Evolutionary conservation across 441 rosid species (phyloP).

Genomic region (Adansonia madagascariensis): DNA sequence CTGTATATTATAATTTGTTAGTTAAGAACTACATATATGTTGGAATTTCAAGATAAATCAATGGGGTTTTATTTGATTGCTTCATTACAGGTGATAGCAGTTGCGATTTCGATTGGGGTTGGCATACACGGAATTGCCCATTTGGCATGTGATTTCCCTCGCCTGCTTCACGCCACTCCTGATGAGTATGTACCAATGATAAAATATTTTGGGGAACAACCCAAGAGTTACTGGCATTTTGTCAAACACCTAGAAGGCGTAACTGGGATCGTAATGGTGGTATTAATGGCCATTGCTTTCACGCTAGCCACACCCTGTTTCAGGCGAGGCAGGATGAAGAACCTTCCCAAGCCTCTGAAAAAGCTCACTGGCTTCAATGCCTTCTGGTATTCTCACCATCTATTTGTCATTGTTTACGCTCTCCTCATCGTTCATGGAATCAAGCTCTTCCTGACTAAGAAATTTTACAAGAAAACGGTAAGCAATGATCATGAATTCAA

Average conservation of each 20-base stretch:
- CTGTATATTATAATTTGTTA: no score
- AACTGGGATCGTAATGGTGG: conserved; percentile 56
- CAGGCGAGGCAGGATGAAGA: conserved; percentile 53
- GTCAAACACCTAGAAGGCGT: conserved; percentile 55
- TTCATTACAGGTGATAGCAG: conserved; percentile 52
- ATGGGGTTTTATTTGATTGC: neutral
- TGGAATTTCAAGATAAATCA: neutral
- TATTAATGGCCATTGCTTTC: conserved; percentile 64
- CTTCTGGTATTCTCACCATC: conserved; percentile 75
- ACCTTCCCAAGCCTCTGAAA: conserved; percentile 53
- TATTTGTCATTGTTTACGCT: conserved; percentile 61
- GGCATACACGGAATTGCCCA: conserved; percentile 53
- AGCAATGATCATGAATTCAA: conserved; percentile 26
- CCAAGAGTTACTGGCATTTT: conserved; percentile 49
- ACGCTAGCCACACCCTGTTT: conserved; percentile 65
- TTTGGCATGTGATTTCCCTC: conserved; percentile 60
- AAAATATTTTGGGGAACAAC: conserved; percentile 49
- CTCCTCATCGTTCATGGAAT: conserved; percentile 58
- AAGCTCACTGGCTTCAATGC: conserved; percentile 70
- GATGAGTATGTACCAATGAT: conserved; percentile 50
- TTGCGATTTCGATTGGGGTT: conserved; percentile 55
- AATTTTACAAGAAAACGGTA: conserved; percentile 63
- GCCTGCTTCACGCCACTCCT: conserved; percentile 47
- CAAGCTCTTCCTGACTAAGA: conserved; percentile 48
- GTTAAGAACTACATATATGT: neutral